Base-by-base conservation (phyloP, 441 rosid genomes). In the Erysimum cheiri region DNA sequence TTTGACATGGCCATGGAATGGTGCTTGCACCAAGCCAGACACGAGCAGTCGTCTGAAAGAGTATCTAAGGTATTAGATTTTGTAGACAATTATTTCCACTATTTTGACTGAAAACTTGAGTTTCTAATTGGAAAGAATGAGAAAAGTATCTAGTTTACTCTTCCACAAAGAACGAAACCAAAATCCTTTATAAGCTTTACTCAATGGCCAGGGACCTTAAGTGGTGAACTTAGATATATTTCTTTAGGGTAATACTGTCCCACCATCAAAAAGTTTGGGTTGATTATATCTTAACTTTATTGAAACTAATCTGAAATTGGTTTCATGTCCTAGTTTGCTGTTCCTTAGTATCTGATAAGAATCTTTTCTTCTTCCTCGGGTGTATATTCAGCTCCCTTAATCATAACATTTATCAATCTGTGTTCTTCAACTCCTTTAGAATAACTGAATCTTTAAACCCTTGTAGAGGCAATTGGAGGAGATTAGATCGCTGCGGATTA, bases 1-100 rank as follows among this genome's bases (percentile, higher is more conserved):
- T 88, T 78, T 80, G 96, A 89, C 40, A 80, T 93, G 97, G 96
- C 96, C 28, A 53, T 87, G 85, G 97, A 88, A 8, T 92, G 99
- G 98, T 75, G 83, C 61, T 70, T 88, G 64, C 80, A 64, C 39
- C 85, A 76, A 73, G 85, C 86, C 64, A 87, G 80, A 78, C 61
- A 61, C 5, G 79, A 84, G 31, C 49, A 36, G 8, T 67, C 76
- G 28, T 72, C 79, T 87, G 75, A 71, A 70, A 65, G 15, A 3
- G 55, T 88, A 33, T 66, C 63, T 32, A 75, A 82, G 98, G 98
- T 91, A 54, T 47, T 41, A 33, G 29, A 33, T 66, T 57, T 67
- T 10, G 11, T 31, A 11, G 31, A 52, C 48, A 26, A 13, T 14
- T 14, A 32, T 67, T 64, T 4, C 17, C 60, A 15, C 15, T 44